Evolutionary conservation across 371 early-diverging fungal species (phyloP).

Genomic region (Mortierella sp.): DNA sequence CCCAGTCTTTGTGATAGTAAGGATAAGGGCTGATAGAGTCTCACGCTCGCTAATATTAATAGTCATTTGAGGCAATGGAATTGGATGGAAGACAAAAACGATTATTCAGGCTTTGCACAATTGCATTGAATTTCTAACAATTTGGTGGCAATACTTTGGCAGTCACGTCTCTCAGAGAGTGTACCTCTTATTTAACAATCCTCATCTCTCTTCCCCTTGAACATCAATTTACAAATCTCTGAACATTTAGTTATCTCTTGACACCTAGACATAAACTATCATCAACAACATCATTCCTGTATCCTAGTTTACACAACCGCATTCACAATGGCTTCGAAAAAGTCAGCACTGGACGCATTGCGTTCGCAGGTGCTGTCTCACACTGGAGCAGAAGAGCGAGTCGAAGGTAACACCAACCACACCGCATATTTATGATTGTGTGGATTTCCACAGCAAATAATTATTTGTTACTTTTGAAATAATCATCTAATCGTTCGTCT

Average conservation of each 20-base stretch:
- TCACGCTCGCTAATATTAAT: slow-evolving; percentile 45
- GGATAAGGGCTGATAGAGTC: slow-evolving; percentile 35
- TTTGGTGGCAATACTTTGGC: slow-evolving; percentile 22
- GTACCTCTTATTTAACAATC: not conserved
- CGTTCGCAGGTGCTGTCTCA: slow-evolving; percentile 61
- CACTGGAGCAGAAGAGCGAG: slow-evolving; percentile 69
- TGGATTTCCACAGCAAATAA: no score
- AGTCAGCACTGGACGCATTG: slow-evolving; percentile 56
- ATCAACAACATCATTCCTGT: not conserved
- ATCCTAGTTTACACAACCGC: not conserved
- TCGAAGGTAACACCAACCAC: slow-evolving; percentile 62
- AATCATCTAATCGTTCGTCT: not conserved
- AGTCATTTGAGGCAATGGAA: slow-evolving; percentile 23
- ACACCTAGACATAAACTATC: not conserved
- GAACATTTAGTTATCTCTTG: not conserved
- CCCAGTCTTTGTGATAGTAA: slow-evolving; percentile 47
- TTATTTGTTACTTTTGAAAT: slow-evolving; percentile 7
- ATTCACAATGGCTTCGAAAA: slow-evolving; percentile 36
- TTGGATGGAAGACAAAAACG: slow-evolving; percentile 8
- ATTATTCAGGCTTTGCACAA: slow-evolving; percentile 5
- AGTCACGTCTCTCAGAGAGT: not conserved
- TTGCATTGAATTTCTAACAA: not conserved
- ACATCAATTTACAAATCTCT: not conserved
- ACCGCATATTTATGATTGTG: not conserved
- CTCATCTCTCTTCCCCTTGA: not conserved